Base-by-base conservation (phyloP, 2,329 filamentous ascomycete genomes). In the Fusarium albosuccineum region DNA sequence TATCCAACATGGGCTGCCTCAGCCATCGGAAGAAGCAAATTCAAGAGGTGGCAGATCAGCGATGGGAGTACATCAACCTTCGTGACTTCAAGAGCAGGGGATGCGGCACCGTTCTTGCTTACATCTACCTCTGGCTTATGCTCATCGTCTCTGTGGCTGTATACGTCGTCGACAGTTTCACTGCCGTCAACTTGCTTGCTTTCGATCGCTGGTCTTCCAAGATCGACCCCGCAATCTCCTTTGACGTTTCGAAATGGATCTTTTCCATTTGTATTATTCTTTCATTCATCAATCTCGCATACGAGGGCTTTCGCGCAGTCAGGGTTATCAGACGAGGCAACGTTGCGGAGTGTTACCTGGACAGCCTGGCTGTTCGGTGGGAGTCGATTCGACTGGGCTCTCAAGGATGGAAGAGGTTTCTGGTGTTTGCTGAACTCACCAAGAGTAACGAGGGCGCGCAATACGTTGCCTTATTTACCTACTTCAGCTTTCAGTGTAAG, bases 181-280 rank as follows among this genome's bases (percentile, higher is more conserved):
- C 94, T 5, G 94, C 94, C 65, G 87, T 97, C 80, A 97, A 97
- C 67, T 85, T 99, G 40, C 86, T 99, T 51, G 92, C 87, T 57
- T 97, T 97, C 81, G 89, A 97, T 81, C 89, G 89, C 62, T 98
- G 94, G 94, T 92, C 93, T 1, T 93, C 92, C 54, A 86, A 92
- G 70, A 91, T 98, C 71, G 82, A 93, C 71, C 94, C 94, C 2
- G 86, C 87, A 40, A 91, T 98, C 68, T 87, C 89, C 4, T 89
- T 97, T 74, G 82, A 88, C 49, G 87, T 95, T 55, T 92, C 93
- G 11, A 97, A 96, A 81, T 97, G 94, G 94, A 94, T 99, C 77
- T 99, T 98, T 77, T 91, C 93, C 29, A 87, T 89, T 57, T 97
- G 94, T 77, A 98, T 99, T 75, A 91, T 98, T 67, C 84, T 96